Percentiles rank a stretch among this genome's conserved stretches.
phyloP scores from a whole-genome alignment of 2,329 filamentous ascomycete genomes.

The Trichoderma sp. region DNA sequence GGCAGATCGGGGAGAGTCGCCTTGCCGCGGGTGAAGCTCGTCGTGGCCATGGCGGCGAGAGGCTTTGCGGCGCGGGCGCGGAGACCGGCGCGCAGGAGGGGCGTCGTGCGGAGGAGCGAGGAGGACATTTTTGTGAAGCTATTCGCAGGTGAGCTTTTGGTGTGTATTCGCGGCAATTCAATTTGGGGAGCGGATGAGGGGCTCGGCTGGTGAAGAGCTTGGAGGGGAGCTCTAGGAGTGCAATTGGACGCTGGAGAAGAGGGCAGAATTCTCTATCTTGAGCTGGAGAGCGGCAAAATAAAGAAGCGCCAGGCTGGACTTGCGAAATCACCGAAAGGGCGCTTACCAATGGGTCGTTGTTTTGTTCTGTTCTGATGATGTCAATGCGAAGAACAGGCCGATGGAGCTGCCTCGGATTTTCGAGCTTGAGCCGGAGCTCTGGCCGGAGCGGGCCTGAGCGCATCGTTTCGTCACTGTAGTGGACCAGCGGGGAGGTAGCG shows the following conservation, averaged over 20 bases:
- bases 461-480: constrained; percentile 36
- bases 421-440: constrained; percentile 28
- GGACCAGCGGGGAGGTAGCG: not conserved
- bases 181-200: constrained; percentile 7
- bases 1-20: constrained; percentile 89
- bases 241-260: not conserved
- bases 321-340: not conserved
- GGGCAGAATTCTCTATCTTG: not conserved
- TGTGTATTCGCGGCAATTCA: not conserved
- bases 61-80: constrained; percentile 66
- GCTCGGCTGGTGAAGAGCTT: not conserved
- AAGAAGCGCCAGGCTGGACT: not conserved
- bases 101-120: constrained; percentile 70
- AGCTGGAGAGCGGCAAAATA: not conserved
- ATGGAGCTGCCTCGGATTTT: constrained; percentile 31
- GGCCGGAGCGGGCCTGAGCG: constrained; percentile 28
- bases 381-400: constrained; percentile 28
- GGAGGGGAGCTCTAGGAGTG: not conserved
- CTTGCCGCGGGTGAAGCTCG: constrained; percentile 81
- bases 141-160: constrained; percentile 2
- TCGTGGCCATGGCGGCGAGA: constrained; percentile 66
- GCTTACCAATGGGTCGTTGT: constrained; percentile 24
- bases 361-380: constrained; percentile 32
- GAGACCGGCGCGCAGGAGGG: constrained; percentile 69
- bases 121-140: constrained; percentile 62